A percentile compares a stretch with the other conserved stretches of the same genome.
Evolutionary conservation across 108 stramenopile species (phyloP).

Genomic region (Pseudonitzschia multiseries): DNA sequence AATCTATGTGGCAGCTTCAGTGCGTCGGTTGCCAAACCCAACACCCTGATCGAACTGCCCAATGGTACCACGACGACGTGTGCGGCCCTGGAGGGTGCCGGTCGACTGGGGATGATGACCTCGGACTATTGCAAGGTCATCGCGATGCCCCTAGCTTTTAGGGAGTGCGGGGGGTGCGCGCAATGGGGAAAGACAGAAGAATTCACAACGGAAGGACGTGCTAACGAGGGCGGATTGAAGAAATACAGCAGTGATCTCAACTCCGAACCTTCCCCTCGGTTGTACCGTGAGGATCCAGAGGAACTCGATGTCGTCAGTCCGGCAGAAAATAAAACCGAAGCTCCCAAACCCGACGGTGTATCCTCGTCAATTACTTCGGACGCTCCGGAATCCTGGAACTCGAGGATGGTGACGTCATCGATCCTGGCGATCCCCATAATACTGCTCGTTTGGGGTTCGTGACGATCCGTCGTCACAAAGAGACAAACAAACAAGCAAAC

Average conservation of each 20-base stretch:
- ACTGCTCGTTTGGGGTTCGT: no score
- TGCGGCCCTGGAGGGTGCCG: background rate
- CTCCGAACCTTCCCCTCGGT: background rate
- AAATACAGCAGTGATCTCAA: background rate
- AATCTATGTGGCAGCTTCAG: background rate
- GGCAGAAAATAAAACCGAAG: background rate
- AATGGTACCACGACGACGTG: background rate
- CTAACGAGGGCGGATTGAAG: background rate
- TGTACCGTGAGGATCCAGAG: background rate
- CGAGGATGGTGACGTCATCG: no score
- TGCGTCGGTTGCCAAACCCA: background rate
- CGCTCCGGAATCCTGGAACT: no score
- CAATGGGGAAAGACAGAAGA: background rate
- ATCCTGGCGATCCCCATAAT: no score
- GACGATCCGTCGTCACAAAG: no score
- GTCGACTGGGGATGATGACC: slow-evolving; percentile 2
- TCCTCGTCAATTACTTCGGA: no score
- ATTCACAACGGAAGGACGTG: no score
- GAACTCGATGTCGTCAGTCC: background rate
- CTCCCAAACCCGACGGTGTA: no score
- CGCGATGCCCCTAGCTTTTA: background rate
- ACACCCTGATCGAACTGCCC: background rate
- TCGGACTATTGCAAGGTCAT: background rate
- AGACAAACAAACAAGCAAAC: no score
- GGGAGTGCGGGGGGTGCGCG: background rate